These are phyloP conservation scores for Aspergillus intermedius DNA, from an alignment of 2,329 filamentous ascomycete genomes.

Conservation along the genomic window DNA sequence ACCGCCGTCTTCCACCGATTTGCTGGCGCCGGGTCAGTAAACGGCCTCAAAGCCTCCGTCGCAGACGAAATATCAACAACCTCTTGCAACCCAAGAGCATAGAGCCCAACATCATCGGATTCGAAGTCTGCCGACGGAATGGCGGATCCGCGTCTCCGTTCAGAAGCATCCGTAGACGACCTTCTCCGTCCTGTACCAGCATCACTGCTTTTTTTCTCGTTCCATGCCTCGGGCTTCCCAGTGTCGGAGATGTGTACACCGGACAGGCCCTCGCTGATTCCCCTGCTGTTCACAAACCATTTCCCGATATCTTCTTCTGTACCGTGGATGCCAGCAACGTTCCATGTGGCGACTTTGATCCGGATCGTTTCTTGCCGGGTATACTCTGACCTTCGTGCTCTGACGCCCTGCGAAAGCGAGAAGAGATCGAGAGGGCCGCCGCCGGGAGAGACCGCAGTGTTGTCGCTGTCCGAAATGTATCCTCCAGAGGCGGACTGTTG, in stretches of 20 bases:
- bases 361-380: slow-evolving; percentile 66
- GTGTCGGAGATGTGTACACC: slow-evolving; percentile 38
- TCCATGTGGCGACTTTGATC: slow-evolving; percentile 93
- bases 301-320: slow-evolving; percentile 79
- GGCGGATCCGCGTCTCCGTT: slow-evolving; percentile 40
- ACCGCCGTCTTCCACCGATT: slow-evolving; percentile 77
- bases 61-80: slow-evolving; percentile 79
- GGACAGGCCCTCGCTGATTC: slow-evolving; percentile 58
- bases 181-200: background rate
- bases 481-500: slow-evolving; percentile 5
- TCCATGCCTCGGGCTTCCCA: slow-evolving; percentile 14
- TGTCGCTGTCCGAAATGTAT: slow-evolving; percentile 11
- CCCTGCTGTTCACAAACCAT: slow-evolving; percentile 80
- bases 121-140: slow-evolving; percentile 34
- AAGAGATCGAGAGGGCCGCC: slow-evolving; percentile 22
- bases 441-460: slow-evolving; percentile 8
- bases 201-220: slow-evolving; percentile 5
- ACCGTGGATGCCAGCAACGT: slow-evolving; percentile 76
- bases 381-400: slow-evolving; percentile 72
- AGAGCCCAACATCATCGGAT: slow-evolving; percentile 69
- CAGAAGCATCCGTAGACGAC: slow-evolving; percentile 15
- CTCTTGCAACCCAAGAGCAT: slow-evolving; percentile 86
- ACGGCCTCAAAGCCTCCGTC: slow-evolving; percentile 69
- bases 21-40: slow-evolving; percentile 63
- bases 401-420: slow-evolving; percentile 54